These are phyloP conservation scores for Dactylellina haptotyla DNA, from an alignment of 2,329 filamentous ascomycete genomes.

Conservation along the genomic window DNA sequence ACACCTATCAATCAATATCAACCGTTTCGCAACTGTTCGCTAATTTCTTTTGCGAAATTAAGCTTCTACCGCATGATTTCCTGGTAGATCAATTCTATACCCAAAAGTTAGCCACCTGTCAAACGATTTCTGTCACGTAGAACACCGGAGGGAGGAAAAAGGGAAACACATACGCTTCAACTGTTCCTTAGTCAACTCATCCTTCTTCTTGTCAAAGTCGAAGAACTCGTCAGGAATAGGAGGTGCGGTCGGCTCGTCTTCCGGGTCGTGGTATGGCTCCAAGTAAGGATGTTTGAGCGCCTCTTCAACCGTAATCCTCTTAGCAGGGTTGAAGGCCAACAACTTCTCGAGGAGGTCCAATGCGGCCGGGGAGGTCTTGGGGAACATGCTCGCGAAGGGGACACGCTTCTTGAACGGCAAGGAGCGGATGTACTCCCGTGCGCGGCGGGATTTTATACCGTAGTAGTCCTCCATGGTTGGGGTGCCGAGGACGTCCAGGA, in stretches of 20 bases:
- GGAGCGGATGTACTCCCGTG: conserved; percentile 96
- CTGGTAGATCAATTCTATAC: conserved; percentile 83
- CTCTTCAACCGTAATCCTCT: conserved; percentile 97
- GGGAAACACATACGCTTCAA: conserved; percentile 75
- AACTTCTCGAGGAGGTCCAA: conserved; percentile 94
- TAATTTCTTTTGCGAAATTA: background rate
- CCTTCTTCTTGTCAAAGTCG: conserved; percentile 99
- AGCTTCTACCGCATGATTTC: conserved; percentile 78
- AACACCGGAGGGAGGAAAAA: no score
- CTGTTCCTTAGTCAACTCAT: conserved; percentile 97
- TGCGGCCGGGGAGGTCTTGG: conserved; percentile 97
- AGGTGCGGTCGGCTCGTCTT: conserved; percentile 95
- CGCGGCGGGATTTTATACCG: conserved; percentile 97
- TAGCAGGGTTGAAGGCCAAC: conserved; percentile 96
- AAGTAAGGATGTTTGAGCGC: conserved; percentile 97
- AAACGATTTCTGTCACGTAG: no score
- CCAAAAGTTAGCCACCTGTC: conserved; percentile 33
- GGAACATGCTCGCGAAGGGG: conserved; percentile 94
- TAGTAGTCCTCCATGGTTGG: conserved; percentile 99
- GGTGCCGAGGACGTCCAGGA: conserved; percentile 95
- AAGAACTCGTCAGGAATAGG: conserved; percentile 99
- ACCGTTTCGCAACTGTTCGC: background rate
- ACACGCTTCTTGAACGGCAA: conserved; percentile 99
- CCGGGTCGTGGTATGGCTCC: conserved; percentile 97
- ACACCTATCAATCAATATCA: no score